Conservation (phyloP, 2,329 filamentous ascomycete species). For the Graphilbum fragrans region DNA sequence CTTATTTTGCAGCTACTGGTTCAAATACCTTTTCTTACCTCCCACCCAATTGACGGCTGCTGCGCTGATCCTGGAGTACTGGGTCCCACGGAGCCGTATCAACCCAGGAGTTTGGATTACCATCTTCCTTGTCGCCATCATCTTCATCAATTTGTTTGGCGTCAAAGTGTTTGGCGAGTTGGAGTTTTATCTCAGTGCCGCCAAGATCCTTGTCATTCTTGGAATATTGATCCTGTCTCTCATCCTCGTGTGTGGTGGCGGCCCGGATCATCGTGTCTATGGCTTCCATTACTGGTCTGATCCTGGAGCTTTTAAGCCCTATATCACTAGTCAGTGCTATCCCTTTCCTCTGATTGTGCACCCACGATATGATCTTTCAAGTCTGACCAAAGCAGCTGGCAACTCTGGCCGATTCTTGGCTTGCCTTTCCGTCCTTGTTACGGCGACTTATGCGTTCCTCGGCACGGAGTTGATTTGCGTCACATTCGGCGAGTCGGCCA, state of each 20-base stretch:
- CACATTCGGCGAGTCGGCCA: slow-evolving; percentile 55
- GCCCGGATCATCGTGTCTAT: slow-evolving; percentile 29
- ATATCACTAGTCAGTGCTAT: too few species aligned
- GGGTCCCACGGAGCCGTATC: slow-evolving; percentile 36
- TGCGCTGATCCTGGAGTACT: slow-evolving; percentile 24
- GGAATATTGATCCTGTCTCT: slow-evolving; percentile 44
- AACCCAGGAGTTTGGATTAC: slow-evolving; percentile 61
- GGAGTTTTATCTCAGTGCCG: slow-evolving; percentile 31
- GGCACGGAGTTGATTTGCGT: slow-evolving; percentile 54
- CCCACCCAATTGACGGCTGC: slow-evolving; percentile 26
- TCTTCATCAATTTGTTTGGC: slow-evolving; percentile 56
- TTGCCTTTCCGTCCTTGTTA: slow-evolving; percentile 16
- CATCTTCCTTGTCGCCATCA: slow-evolving; percentile 62
- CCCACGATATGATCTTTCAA: not conserved
- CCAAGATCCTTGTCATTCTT: slow-evolving; percentile 35
- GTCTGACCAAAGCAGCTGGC: too few species aligned
- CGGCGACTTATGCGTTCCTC: slow-evolving; percentile 25
- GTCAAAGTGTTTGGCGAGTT: slow-evolving; percentile 23
- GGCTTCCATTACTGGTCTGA: slow-evolving; percentile 30
- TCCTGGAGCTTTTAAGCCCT: slow-evolving; percentile 26
- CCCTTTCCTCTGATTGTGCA: too few species aligned
- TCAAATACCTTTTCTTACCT: slow-evolving; percentile 27
- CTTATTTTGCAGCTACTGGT: slow-evolving; percentile 29
- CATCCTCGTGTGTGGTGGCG: slow-evolving; percentile 43
- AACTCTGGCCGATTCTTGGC: slow-evolving; percentile 19